phyloP scores from a whole-genome alignment of 139 green algal genomes.

The Chlamydomonas schloesseri region DNA sequence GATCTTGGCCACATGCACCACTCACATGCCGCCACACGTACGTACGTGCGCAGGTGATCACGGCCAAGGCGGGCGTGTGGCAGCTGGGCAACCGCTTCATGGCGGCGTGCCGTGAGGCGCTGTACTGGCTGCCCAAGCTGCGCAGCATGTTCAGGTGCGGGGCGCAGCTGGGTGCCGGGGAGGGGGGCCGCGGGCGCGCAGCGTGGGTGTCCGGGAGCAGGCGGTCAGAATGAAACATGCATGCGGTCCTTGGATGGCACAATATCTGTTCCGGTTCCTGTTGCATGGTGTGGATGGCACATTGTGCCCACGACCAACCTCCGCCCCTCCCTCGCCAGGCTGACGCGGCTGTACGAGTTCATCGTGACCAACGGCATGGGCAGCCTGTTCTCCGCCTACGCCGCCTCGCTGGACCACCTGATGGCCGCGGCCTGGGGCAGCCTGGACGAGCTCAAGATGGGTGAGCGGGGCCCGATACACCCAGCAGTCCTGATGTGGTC shows the following conservation, averaged over 20 bases:
- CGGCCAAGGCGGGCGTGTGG: slow-evolving; percentile 14
- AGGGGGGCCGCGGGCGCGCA: too few species aligned
- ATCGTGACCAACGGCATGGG: slow-evolving; percentile 26
- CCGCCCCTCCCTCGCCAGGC: background rate
- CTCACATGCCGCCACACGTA: too few species aligned
- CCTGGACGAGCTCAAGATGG: slow-evolving; percentile 1
- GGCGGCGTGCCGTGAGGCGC: slow-evolving; percentile 1
- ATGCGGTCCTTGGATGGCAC: too few species aligned
- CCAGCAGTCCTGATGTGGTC: too few species aligned
- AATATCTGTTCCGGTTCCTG: too few species aligned
- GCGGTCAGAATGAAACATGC: background rate
- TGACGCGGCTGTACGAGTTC: slow-evolving; percentile 14
- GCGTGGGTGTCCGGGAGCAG: too few species aligned
- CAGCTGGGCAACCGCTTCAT: slow-evolving; percentile 42
- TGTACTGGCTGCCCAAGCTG: slow-evolving; percentile 32
- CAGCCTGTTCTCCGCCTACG: slow-evolving; percentile 18
- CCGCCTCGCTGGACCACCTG: slow-evolving; percentile 5
- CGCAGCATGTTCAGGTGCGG: slow-evolving; percentile 13
- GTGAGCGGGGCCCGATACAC: too few species aligned
- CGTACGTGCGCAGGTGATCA: background rate
- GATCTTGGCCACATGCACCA: too few species aligned
- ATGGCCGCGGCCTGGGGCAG: slow-evolving; percentile 2
- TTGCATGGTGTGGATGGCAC: background rate
- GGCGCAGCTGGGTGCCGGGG: background rate
- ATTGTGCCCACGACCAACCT: background rate